Percentiles rank a stretch among this genome's conserved stretches.
Evolutionary conservation across 2,329 filamentous ascomycete genomes (phyloP).

Genomic region (Cercospora zeae-maydis): DNA sequence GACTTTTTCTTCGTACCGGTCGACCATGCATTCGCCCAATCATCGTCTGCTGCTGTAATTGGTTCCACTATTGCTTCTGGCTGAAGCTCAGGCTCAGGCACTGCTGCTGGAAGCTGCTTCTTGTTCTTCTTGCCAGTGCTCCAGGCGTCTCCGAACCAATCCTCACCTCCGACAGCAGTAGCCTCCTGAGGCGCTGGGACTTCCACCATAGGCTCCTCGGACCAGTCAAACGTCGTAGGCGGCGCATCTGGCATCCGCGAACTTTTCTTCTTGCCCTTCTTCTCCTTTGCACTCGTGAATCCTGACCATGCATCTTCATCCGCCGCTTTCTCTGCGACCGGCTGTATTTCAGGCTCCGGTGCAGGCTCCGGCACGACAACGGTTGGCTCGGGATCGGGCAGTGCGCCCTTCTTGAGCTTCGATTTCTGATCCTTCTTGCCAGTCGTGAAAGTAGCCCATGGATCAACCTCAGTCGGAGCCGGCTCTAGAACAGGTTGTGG

Average conservation of each 20-base stretch:
- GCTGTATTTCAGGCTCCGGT: constrained; percentile 37
- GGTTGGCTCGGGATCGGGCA: constrained; percentile 35
- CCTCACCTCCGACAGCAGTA: constrained; percentile 40
- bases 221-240: constrained; percentile 36
- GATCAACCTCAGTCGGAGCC: constrained; percentile 32
- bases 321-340: constrained; percentile 37
- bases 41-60: constrained; percentile 43
- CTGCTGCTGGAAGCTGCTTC: constrained; percentile 29
- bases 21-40: constrained; percentile 53
- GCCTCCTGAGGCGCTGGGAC: constrained; percentile 25
- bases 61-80: constrained; percentile 52
- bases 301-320: constrained; percentile 39
- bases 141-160: constrained; percentile 56
- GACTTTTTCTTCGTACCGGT: constrained; percentile 55
- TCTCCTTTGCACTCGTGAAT: constrained; percentile 40
- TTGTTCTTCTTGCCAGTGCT: constrained; percentile 52
- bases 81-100: constrained; percentile 26
- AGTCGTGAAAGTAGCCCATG: constrained; percentile 32
- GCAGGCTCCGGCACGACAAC: constrained; percentile 36
- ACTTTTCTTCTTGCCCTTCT: constrained; percentile 50
- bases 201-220: constrained; percentile 27
- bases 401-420: constrained; percentile 39
- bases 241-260: constrained; percentile 30
- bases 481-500: constrained; percentile 31
- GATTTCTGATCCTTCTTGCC: constrained; percentile 43